phyloP scores from a whole-genome alignment of 495 filamentous ascomycete genomes.

The Letharia lupina region DNA sequence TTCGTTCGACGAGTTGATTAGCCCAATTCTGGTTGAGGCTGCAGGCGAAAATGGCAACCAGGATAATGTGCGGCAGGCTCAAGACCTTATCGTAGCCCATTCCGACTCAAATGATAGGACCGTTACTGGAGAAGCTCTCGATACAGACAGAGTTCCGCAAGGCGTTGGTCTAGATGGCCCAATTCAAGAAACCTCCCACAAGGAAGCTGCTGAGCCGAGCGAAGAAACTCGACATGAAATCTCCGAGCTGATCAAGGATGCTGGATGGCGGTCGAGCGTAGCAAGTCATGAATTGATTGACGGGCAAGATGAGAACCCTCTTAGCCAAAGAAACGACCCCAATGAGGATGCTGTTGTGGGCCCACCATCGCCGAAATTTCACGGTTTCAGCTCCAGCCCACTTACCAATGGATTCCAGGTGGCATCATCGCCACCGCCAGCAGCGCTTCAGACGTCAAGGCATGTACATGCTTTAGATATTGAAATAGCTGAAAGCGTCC shows the following conservation, averaged over 20 bases:
- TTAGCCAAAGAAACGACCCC: conserved; percentile 3
- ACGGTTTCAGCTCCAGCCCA: conserved; percentile 31
- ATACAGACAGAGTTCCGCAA: not conserved
- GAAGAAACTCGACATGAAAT: conserved; percentile 30
- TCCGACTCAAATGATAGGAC: not conserved
- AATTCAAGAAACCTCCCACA: not conserved
- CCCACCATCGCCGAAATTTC: conserved; percentile 25
- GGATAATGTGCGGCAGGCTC: not conserved
- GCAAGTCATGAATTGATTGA: conserved; percentile 19
- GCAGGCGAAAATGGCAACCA: conserved; percentile 36
- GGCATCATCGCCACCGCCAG: conserved; percentile 11
- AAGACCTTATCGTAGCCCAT: not conserved
- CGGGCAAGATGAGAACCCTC: conserved; percentile 12
- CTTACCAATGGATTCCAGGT: conserved; percentile 15
- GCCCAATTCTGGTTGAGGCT: conserved; percentile 51
- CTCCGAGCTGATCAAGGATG: conserved; percentile 32
- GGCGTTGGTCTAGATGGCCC: not conserved
- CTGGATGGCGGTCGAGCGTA: conserved; percentile 35
- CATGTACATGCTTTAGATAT: not conserved
- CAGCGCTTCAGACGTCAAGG: not conserved
- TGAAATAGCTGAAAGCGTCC: conserved; percentile 10
- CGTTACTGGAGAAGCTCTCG: not conserved
- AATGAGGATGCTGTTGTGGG: conserved; percentile 15
- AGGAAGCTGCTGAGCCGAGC: conserved; percentile 9
- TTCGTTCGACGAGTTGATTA: conserved; percentile 49